phyloP scores from a whole-genome alignment of 192 early-diverging fungal genomes.

The Haplosporangium gracile region DNA sequence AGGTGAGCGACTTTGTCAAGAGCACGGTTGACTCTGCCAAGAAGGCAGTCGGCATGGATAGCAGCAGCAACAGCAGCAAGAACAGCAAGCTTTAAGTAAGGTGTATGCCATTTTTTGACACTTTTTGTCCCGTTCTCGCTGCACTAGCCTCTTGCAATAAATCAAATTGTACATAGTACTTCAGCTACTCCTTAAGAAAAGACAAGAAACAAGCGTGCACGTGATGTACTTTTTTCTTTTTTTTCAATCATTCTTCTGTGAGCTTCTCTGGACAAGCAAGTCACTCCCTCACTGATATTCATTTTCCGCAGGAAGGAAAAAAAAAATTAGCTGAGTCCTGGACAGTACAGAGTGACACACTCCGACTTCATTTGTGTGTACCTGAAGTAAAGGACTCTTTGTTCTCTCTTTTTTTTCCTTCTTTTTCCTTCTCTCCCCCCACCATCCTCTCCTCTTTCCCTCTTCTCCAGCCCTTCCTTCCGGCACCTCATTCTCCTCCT shows the following conservation, averaged over 20 bases:
- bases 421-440: constrained; percentile 7
- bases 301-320: not conserved
- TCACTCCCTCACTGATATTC: not conserved
- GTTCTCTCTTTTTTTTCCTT: constrained; percentile 1
- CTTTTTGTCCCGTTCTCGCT: not conserved
- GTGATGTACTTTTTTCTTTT: not conserved
- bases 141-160: not conserved
- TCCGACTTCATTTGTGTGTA: not conserved
- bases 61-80: not conserved
- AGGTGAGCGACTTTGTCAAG: constrained; percentile 38
- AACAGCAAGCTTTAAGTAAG: not conserved
- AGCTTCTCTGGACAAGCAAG: not conserved
- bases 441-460: not conserved
- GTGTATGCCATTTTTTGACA: not conserved
- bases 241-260: constrained; percentile 3
- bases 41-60: constrained; percentile 32
- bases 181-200: not conserved
- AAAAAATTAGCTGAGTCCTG: too few relatives aligned
- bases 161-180: not conserved
- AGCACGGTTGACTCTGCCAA: constrained; percentile 39
- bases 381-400: not conserved
- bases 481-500: not conserved
- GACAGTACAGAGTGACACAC: too few relatives aligned
- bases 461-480: not conserved
- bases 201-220: not conserved